These are phyloP conservation scores for Clavariopsis aquatica DNA, from an alignment of 495 filamentous ascomycete species.

Conservation along the genomic window DNA sequence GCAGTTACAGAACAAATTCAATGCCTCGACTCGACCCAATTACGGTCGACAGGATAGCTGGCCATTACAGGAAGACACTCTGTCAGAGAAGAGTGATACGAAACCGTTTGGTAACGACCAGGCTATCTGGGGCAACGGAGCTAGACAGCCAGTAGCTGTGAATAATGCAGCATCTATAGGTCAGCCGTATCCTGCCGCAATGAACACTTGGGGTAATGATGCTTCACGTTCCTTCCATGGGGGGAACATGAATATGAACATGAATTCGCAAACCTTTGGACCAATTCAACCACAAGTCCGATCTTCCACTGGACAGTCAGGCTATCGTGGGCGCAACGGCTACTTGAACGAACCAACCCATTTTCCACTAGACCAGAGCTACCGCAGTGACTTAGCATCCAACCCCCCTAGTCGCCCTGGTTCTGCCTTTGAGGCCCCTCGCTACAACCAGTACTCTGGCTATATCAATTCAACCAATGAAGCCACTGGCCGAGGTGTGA, in stretches of 20 bases:
- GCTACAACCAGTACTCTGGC: slow-evolving; percentile 37
- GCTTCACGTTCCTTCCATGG: slow-evolving; percentile 32
- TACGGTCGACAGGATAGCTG: slow-evolving; percentile 61
- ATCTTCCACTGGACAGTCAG: slow-evolving; percentile 24
- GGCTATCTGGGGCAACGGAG: slow-evolving; percentile 61
- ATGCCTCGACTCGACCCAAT: slow-evolving; percentile 54
- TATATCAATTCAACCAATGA: slow-evolving; percentile 9
- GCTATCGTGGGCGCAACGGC: slow-evolving; percentile 42
- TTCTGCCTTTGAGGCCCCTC: slow-evolving; percentile 39
- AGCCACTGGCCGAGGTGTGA: slow-evolving; percentile 12
- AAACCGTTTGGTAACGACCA: slow-evolving; percentile 61
- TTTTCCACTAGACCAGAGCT: slow-evolving; percentile 43
- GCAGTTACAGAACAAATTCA: slow-evolving; percentile 56
- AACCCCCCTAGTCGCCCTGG: slow-evolving; percentile 48
- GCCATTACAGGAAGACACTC: slow-evolving; percentile 65
- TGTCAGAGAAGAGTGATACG: slow-evolving; percentile 65
- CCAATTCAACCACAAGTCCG: slow-evolving; percentile 21
- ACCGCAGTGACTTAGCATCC: slow-evolving; percentile 44
- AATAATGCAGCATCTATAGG: slow-evolving; percentile 14
- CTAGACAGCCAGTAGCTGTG: slow-evolving; percentile 38
- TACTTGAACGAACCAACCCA: slow-evolving; percentile 45
- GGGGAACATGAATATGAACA: slow-evolving; percentile 15
- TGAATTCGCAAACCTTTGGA: slow-evolving; percentile 21
- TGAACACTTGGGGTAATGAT: slow-evolving; percentile 36
- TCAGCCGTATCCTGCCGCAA: slow-evolving; percentile 38